Conservation (phyloP, 495 filamentous ascomycete genomes). For the Aspergillus conjunctus region DNA sequence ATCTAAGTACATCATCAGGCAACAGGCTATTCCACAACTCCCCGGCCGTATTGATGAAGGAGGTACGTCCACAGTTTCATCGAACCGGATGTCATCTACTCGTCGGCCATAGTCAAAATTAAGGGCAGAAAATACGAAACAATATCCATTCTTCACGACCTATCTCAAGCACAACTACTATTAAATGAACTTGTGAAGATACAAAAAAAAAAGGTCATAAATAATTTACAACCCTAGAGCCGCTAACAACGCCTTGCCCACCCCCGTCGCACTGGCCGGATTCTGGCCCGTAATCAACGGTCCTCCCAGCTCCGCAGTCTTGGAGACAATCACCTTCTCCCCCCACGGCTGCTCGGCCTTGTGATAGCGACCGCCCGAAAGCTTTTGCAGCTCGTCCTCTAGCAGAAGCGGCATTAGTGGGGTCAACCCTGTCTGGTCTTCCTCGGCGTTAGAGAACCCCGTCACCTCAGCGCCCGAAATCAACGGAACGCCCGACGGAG, state of each 20-base stretch:
- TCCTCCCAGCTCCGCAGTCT: slow-evolving; percentile 39
- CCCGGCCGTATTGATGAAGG: no score
- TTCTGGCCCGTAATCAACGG: slow-evolving; percentile 76
- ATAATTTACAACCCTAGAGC: slow-evolving; percentile 35
- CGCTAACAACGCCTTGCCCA: slow-evolving; percentile 56
- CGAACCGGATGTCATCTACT: no score
- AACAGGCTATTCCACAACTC: no score
- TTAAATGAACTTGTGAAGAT: no score
- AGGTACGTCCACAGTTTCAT: no score
- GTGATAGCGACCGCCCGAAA: slow-evolving; percentile 55
- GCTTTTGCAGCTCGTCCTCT: slow-evolving; percentile 56
- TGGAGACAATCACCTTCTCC: slow-evolving; percentile 60
- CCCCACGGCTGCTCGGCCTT: slow-evolving; percentile 62
- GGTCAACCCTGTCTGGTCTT: slow-evolving; percentile 53
- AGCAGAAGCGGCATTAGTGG: slow-evolving; percentile 63
- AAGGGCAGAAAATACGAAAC: no score
- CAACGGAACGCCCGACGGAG: slow-evolving; percentile 51
- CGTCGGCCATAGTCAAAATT: no score
- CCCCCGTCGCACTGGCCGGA: slow-evolving; percentile 60
- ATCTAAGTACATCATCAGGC: not conserved
- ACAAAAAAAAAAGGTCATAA: not conserved
- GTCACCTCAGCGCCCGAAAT: slow-evolving; percentile 62
- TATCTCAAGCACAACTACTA: not conserved
- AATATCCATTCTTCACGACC: not conserved
- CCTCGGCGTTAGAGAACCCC: slow-evolving; percentile 70